Evolutionary conservation across 345 rosid species (phyloP).

Genomic region (Eucalyptus melliodora): DNA sequence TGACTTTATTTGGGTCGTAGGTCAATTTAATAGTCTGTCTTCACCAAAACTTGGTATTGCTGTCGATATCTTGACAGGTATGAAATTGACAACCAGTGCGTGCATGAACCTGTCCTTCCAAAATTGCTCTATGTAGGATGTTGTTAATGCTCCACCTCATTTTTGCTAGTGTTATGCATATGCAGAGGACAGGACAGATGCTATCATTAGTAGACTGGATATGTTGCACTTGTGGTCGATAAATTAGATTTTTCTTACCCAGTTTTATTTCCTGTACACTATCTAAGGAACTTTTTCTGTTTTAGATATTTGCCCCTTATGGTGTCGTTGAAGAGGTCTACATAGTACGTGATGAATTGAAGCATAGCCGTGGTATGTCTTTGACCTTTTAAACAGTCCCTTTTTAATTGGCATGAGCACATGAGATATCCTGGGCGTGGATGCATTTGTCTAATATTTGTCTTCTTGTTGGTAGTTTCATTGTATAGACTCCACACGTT

Average conservation of each 20-base stretch:
- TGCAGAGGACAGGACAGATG: neutral
- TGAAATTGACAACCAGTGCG: neutral
- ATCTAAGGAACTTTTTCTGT: neutral
- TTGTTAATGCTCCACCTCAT: neutral
- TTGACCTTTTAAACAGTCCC: neutral
- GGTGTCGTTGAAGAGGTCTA: slow-evolving; percentile 66
- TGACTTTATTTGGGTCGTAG: neutral
- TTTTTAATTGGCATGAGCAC: neutral
- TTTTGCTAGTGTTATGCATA: neutral
- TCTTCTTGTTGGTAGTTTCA: neutral
- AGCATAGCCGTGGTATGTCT: slow-evolving; percentile 58
- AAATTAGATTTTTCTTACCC: neutral
- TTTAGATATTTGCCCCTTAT: slow-evolving; percentile 64
- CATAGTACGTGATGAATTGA: slow-evolving; percentile 53
- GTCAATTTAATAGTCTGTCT: neutral
- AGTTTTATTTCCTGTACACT: neutral
- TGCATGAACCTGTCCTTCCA: neutral
- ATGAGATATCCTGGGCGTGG: neutral
- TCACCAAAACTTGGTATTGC: neutral
- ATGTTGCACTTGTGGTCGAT: neutral
- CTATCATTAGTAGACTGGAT: neutral
- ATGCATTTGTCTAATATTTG: neutral
- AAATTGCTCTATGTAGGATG: neutral
- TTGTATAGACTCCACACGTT: neutral
- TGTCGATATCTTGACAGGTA: neutral